Evolutionary conservation across 2,329 filamentous ascomycete species (phyloP), one percentile per base, ranked within the genome.

Genomic region (Esteya vermicola): DNA sequence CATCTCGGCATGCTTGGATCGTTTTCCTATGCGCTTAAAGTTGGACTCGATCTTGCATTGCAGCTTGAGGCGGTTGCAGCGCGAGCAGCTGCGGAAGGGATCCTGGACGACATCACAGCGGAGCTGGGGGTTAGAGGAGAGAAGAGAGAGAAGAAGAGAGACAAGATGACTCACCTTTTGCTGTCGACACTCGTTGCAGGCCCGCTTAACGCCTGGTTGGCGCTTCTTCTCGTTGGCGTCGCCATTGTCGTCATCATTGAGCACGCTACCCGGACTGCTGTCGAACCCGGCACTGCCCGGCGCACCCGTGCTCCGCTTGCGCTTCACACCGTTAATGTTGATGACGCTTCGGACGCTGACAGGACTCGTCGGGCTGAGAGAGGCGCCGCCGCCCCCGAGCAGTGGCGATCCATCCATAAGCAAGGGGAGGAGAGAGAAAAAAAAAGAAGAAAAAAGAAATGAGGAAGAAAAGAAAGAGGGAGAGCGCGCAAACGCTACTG

Each of bases 31-130:
- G 50, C 83, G 78, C 68, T 86, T 88, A 62, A 89, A 89, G 58
- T 86, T 85, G 52, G 81, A 83, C 58, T 89, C 82, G 58, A 91
- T 89, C 58, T 85, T 84, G 67, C 84, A 91, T 45, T 79, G 74
- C 45, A 89, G 76, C 59, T 81, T 83, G 53, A 88, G 72, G 51
- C 85, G 82, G 55, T 74, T 74, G 62, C 84, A 91, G 42, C 84
- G 72, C 40, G 78, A 78, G 63, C 84, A 91, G 51, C 75, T 75
- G 51, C 76, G 72, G 57, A 86, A 88, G 16, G 82, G 82, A 22
- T 85, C 81, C 60, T 86, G 81, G 50, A 83, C 67, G 50, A 89
- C 83, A 65, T 89, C 82, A 68, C 84, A 91, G 54, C 82, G 80
- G 46, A 89, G 65, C 82, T 85, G 37, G 18, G 13, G 9, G 14